Evolutionary conservation across 495 filamentous ascomycete species (phyloP).

Genomic region (Collariella sp.): DNA sequence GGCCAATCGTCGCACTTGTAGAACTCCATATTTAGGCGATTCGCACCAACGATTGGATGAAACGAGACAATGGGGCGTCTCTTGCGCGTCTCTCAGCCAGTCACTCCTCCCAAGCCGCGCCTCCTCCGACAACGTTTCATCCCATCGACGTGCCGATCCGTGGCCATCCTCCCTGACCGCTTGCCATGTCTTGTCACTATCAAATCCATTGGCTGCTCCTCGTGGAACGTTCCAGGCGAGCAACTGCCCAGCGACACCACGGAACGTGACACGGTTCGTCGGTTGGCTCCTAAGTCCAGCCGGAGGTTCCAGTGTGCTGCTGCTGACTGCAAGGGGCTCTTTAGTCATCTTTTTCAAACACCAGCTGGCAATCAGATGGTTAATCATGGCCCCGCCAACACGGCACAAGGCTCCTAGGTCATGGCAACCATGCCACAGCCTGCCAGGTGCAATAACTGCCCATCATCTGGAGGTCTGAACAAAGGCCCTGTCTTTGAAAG

Average conservation of each 20-base stretch:
- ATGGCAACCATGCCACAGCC: neutral
- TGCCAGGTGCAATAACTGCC: neutral
- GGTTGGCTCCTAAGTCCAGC: too few species aligned
- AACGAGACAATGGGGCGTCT: neutral
- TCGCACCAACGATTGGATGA: neutral
- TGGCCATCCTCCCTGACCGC: neutral
- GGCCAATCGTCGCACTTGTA: too few species aligned
- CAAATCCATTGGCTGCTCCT: too few species aligned
- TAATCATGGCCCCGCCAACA: too few species aligned
- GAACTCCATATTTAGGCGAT: neutral
- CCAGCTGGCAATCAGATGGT: slow-evolving; percentile 8
- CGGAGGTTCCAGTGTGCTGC: too few species aligned
- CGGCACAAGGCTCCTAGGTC: neutral
- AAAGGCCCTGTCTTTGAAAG: neutral
- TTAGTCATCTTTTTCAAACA: slow-evolving; percentile 1
- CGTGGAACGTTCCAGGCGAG: neutral
- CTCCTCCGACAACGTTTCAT: too few species aligned
- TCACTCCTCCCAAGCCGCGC: neutral
- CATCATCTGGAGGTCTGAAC: neutral
- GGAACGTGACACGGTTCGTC: slow-evolving; percentile 8
- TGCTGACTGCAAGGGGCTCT: neutral
- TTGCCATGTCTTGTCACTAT: neutral
- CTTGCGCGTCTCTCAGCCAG: neutral
- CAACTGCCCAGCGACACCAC: slow-evolving; percentile 1
- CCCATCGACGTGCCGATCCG: neutral